phyloP scores from a whole-genome alignment of 805 yeast species.

The Kodamaea leandrae region DNA sequence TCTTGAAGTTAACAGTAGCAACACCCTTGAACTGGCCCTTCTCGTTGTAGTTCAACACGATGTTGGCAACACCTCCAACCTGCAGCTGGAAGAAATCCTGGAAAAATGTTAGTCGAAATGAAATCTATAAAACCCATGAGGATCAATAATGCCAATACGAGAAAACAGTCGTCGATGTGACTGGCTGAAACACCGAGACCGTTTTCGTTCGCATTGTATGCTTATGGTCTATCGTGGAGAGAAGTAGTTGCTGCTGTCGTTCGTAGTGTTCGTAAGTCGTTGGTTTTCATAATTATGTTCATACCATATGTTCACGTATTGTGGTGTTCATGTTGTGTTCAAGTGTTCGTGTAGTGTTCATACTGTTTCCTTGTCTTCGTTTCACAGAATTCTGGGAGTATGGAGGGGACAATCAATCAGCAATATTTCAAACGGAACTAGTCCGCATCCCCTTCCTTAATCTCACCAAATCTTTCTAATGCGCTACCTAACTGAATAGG shows the following conservation, averaged over 20 bases:
- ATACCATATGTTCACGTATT: too few relatives aligned
- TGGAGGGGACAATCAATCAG: conserved; percentile 1
- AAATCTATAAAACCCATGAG: background rate
- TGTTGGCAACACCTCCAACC: conserved; percentile 78
- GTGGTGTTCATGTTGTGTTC: too few relatives aligned
- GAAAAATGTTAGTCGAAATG: conserved; percentile 6
- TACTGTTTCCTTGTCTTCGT: too few relatives aligned
- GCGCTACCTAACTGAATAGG: conserved; percentile 4
- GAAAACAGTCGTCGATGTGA: background rate
- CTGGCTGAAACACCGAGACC: conserved; percentile 1
- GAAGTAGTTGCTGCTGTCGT: background rate
- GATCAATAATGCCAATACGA: background rate
- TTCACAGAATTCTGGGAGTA: background rate
- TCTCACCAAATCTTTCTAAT: too few relatives aligned
- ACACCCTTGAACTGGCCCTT: conserved; percentile 89
- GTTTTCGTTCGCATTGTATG: background rate
- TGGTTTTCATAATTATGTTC: too few relatives aligned
- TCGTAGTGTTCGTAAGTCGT: background rate
- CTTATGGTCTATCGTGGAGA: background rate
- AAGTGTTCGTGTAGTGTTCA: too few relatives aligned
- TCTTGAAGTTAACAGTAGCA: conserved; percentile 80
- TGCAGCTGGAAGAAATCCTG: conserved; percentile 88
- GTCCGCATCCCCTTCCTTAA: background rate
- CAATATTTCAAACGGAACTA: background rate
- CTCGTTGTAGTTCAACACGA: conserved; percentile 75